Evolutionary conservation across 2,329 filamentous ascomycete genomes (phyloP).

Genomic region (Penicillium sp.): DNA sequence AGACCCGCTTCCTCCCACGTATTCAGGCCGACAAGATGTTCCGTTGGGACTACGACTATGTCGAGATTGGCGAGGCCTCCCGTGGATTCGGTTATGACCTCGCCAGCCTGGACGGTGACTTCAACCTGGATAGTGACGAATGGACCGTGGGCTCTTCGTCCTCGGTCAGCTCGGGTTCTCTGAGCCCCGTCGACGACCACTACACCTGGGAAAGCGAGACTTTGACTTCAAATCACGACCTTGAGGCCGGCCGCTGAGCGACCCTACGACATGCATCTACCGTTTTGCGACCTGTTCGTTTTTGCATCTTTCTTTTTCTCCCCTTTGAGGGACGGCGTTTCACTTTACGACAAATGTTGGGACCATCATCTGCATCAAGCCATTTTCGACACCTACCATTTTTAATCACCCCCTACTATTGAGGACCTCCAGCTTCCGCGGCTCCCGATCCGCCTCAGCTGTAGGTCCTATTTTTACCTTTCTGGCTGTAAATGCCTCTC

Average conservation of each 20-base stretch:
- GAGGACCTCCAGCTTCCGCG: conserved; percentile 26
- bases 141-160: conserved; percentile 89
- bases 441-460: conserved; percentile 23
- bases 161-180: conserved; percentile 66
- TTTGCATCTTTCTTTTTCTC: conserved; percentile 33
- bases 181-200: conserved; percentile 64
- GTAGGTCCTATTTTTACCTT: conserved; percentile 24
- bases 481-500: conserved; percentile 43
- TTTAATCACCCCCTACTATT: conserved; percentile 37
- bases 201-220: conserved; percentile 49
- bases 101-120: conserved; percentile 58
- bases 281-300: conserved; percentile 23
- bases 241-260: conserved; percentile 42
- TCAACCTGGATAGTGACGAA: conserved; percentile 73
- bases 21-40: conserved; percentile 81
- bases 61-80: conserved; percentile 73
- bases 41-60: conserved; percentile 94
- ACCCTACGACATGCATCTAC: conserved; percentile 25
- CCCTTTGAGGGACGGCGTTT: conserved; percentile 35
- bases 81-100: conserved; percentile 57
- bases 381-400: conserved; percentile 41
- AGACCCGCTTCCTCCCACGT: conserved; percentile 77
- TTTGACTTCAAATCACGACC: conserved; percentile 40
- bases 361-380: conserved; percentile 41
- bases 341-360: conserved; percentile 41